Evolutionary conservation across 1,284 basidiomycete species (phyloP), one percentile per base, ranked within the genome.

Genomic region (Golubevia pallescens): DNA sequence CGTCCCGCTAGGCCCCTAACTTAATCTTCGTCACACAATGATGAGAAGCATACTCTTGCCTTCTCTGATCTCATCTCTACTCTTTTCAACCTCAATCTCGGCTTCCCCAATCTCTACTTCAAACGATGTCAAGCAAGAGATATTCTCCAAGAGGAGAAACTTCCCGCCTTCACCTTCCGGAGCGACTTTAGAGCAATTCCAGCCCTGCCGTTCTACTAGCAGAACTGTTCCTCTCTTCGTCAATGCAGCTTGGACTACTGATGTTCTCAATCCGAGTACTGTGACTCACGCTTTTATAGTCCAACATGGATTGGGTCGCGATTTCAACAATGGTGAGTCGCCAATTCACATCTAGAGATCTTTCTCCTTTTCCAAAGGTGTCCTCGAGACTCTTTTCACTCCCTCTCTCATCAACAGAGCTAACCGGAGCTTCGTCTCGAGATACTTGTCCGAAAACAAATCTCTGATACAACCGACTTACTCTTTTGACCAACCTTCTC

Each of bases 301-400:
- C 7, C 71, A 73, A 62, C 73, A 75, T 61, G 73, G 73, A 23
- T 60, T 69, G 2, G 61, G 55, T 14, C 65, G 68, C 54, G 67
- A 75, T 59, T 75, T 71, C 57, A 34, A 75, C 42, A 67, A 10
- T 48, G 8, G 42, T 48, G 42, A 48, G 42, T 48, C 28, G 28
- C 28, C 28, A 28, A 28, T 28, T 28, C 28, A 28, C 28, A 28
- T 28, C 28, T 28, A 28, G 28, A 28, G 28, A 28, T 28, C 28
- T 28, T 28, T 28, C 28, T 28, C 28, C 28, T 28, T 28, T 28
- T 28, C 28, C 28, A 28, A 28, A 28, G 28, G 28, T 28, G 28
- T 28, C 28, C 28, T 28, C 28, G 28, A 28, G 28, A 28, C 28
- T 28, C 28, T 28, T 28, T 28, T 28, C 28, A 28, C 28, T 28